These are phyloP conservation scores for Capsella rubella DNA, from an alignment of 441 rosid species.

Conservation along the genomic window DNA sequence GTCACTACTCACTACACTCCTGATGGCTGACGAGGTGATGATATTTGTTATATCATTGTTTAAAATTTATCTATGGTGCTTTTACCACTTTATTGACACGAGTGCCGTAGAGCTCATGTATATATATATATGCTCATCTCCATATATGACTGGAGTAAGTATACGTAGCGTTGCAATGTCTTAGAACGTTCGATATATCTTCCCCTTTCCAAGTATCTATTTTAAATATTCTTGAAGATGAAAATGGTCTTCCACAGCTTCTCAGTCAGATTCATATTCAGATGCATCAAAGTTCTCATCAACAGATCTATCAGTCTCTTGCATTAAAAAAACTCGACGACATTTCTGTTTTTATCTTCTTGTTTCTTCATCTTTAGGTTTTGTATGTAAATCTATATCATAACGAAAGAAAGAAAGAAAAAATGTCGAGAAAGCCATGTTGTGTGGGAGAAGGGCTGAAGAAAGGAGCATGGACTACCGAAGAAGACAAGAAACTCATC, in stretches of 20 bases:
- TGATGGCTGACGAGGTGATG: neutral
- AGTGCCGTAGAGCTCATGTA: constrained; percentile 2
- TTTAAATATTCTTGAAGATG: constrained; percentile 16
- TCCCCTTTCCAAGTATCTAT: neutral
- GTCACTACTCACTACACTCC: neutral
- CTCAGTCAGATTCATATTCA: constrained; percentile 35
- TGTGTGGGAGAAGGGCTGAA: constrained; percentile 50
- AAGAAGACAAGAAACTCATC: constrained; percentile 53
- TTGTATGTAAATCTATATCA: constrained; percentile 7
- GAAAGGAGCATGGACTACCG: constrained; percentile 57
- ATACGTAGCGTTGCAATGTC: constrained; percentile 15
- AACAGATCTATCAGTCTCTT: constrained; percentile 37
- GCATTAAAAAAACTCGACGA: constrained; percentile 30
- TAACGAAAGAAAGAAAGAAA: too few relatives aligned
- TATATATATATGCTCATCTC: constrained; percentile 6
- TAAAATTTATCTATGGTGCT: neutral
- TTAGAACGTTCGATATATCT: neutral
- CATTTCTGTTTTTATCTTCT: neutral
- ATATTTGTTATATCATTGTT: neutral
- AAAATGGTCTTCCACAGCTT: constrained; percentile 30
- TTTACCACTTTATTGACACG: constrained; percentile 6
- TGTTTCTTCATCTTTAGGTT: neutral
- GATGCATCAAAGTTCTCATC: constrained; percentile 38
- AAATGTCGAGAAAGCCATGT: constrained; percentile 54
- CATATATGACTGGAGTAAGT: constrained; percentile 11